A percentile compares a stretch with the other conserved stretches of the same genome.
Evolutionary conservation across 257 asterid species (phyloP).

Genomic region (Thymus mandschuricus): DNA sequence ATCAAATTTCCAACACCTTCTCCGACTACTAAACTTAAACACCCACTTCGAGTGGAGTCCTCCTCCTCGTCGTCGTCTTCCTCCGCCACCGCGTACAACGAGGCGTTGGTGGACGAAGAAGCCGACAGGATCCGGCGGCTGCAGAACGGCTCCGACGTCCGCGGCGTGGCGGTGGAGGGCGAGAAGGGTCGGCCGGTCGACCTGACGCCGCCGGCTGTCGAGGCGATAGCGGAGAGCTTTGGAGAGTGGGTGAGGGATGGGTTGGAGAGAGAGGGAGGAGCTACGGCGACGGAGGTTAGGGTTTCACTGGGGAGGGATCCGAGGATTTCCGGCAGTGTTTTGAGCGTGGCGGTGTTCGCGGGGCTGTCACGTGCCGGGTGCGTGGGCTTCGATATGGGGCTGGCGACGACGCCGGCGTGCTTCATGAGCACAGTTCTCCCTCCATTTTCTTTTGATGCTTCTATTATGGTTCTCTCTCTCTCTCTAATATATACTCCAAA

Average conservation of each 20-base stretch:
- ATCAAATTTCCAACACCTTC: conserved; percentile 33
- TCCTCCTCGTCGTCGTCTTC: conserved; percentile 32
- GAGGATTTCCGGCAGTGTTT: conserved; percentile 63
- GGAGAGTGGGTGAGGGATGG: conserved; percentile 79
- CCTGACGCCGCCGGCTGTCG: conserved; percentile 85
- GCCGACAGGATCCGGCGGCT: conserved; percentile 76
- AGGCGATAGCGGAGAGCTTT: conserved; percentile 89
- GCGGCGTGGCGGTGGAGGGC: conserved; percentile 86
- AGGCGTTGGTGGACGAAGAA: conserved; percentile 66
- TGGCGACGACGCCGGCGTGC: conserved; percentile 96
- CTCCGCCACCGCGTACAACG: conserved; percentile 38
- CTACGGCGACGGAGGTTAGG: conserved; percentile 37
- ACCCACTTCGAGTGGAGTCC: conserved; percentile 31
- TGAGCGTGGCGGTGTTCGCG: conserved; percentile 71
- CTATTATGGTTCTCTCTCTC: conserved; percentile 57
- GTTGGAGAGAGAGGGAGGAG: conserved; percentile 36
- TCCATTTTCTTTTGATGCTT: conserved; percentile 71
- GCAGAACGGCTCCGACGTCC: conserved; percentile 92
- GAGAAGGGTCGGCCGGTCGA: conserved; percentile 77
- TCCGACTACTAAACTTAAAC: conserved; percentile 12
- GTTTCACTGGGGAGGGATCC: conserved; percentile 90
- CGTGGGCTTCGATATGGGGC: conserved; percentile 77
- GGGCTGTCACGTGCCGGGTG: conserved; percentile 85
- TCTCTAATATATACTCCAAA: no score
- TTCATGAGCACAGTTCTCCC: conserved; percentile 92